Evolutionary conservation across 2,329 filamentous ascomycete species (phyloP).

Genomic region (Westerdykella aurantiaca): DNA sequence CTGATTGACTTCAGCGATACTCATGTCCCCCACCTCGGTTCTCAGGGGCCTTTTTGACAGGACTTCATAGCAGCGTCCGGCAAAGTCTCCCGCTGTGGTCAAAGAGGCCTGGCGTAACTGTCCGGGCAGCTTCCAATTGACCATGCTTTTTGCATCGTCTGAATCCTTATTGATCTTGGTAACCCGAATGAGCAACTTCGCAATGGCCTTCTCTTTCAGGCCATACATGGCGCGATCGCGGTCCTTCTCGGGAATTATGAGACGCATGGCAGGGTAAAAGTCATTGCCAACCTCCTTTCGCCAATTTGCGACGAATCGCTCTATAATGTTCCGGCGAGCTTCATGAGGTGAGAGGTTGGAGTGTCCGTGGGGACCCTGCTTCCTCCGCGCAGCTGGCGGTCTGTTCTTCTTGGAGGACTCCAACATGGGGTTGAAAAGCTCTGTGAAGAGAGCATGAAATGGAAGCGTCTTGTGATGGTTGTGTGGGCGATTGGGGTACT

Average conservation of each 20-base stretch:
- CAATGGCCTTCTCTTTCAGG: conserved; percentile 86
- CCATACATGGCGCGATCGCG: conserved; percentile 89
- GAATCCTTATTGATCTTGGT: conserved; percentile 89
- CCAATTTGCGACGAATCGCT: conserved; percentile 82
- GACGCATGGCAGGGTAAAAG: conserved; percentile 84
- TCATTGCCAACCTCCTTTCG: conserved; percentile 82
- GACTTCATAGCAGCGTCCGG: conserved; percentile 80
- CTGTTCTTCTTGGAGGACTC: conserved; percentile 70
- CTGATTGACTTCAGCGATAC: conserved; percentile 83
- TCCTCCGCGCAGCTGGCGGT: conserved; percentile 51
- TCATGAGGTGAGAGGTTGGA: conserved; percentile 66
- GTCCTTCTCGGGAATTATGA: conserved; percentile 91
- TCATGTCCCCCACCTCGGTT: conserved; percentile 68
- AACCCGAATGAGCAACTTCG: conserved; percentile 82
- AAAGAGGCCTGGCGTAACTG: conserved; percentile 41
- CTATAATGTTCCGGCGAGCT: conserved; percentile 71
- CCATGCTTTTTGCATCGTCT: conserved; percentile 75
- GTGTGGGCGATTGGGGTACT: conserved; percentile 69
- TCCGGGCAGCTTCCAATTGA: conserved; percentile 90
- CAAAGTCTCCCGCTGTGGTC: conserved; percentile 79
- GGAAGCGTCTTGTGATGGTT: conserved; percentile 74
- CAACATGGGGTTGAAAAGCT: conserved; percentile 73
- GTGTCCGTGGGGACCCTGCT: conserved; percentile 55
- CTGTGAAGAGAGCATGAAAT: conserved; percentile 72
- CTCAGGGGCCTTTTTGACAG: conserved; percentile 77